phyloP scores from a whole-genome alignment of 805 yeast genomes.

The Monosporozyma yasuniensis region DNA sequence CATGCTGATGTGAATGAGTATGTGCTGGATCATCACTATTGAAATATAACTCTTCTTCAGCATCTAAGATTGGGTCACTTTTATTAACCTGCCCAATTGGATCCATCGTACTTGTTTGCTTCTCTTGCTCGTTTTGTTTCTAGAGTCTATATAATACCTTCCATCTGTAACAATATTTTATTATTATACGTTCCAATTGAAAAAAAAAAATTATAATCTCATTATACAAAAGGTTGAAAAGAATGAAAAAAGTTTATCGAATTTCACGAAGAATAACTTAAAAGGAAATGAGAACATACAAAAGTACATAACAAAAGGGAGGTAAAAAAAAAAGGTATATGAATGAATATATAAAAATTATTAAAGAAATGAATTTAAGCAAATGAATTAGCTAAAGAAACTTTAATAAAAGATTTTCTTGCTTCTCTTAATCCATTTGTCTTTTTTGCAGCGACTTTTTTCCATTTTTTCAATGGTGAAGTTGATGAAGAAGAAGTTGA shows the following conservation, averaged over 20 bases:
- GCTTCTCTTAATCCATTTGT: neutral
- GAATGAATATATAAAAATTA: neutral
- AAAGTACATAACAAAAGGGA: neutral
- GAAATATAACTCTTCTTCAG: neutral
- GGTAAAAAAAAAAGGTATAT: neutral
- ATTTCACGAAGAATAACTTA: neutral
- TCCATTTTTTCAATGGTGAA: too few species aligned
- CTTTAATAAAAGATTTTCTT: conserved; percentile 5
- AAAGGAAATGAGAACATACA: too few species aligned
- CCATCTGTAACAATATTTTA: too few species aligned
- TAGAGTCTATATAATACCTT: too few species aligned
- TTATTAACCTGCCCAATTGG: neutral
- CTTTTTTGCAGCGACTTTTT: too few species aligned
- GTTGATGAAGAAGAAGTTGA: too few species aligned
- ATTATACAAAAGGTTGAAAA: too few species aligned
- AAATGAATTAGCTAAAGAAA: conserved; percentile 6
- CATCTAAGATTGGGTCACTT: conserved; percentile 2
- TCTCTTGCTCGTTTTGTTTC: too few species aligned
- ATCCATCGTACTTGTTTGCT: neutral
- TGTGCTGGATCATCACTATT: conserved; percentile 1
- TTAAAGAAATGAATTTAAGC: neutral
- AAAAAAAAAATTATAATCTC: too few species aligned
- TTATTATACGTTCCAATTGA: too few species aligned
- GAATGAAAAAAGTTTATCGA: neutral
- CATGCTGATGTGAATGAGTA: neutral